Evolutionary conservation across 495 filamentous ascomycete genomes (phyloP).

Genomic region (Trichocladium uniseriatum): DNA sequence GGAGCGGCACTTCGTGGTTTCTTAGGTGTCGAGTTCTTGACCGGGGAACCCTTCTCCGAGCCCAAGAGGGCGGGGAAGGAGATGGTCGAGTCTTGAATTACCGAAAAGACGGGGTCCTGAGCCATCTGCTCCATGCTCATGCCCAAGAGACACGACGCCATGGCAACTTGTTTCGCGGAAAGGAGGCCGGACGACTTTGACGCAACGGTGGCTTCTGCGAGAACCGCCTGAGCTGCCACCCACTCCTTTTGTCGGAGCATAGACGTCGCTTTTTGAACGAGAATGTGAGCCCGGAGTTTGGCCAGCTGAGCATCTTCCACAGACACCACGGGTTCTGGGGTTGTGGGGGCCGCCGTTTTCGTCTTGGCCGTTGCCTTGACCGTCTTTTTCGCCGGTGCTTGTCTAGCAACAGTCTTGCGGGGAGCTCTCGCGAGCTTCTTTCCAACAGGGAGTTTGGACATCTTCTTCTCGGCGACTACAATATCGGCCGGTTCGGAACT

Average conservation of each 20-base stretch:
- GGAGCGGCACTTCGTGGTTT: constrained; percentile 15
- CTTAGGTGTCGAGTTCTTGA: constrained; percentile 22
- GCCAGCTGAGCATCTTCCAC: constrained; percentile 46
- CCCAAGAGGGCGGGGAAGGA: constrained; percentile 59
- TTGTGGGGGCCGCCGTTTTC: constrained; percentile 20
- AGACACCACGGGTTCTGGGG: constrained; percentile 10
- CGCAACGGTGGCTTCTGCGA: constrained; percentile 40
- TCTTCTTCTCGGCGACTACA: constrained; percentile 37
- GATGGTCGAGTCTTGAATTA: constrained; percentile 84
- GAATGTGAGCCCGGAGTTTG: constrained; percentile 50
- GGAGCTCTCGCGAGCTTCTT: constrained; percentile 26
- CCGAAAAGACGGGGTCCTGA: constrained; percentile 74
- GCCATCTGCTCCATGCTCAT: constrained; percentile 59
- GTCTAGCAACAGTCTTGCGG: constrained; percentile 5
- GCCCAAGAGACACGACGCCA: constrained; percentile 48
- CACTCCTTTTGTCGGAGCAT: constrained; percentile 48
- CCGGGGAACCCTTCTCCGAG: constrained; percentile 12
- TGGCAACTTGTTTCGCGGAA: constrained; percentile 43
- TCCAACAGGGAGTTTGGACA: constrained; percentile 34
- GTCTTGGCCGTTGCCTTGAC: constrained; percentile 12
- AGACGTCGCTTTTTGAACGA: constrained; percentile 54
- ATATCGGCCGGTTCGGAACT: not conserved
- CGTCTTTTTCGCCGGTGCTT: constrained; percentile 15
- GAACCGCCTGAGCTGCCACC: constrained; percentile 39
- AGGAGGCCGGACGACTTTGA: constrained; percentile 32